Conservation (phyloP, 208 protist genomes). For the Wallacemonas sp. region DNA sequence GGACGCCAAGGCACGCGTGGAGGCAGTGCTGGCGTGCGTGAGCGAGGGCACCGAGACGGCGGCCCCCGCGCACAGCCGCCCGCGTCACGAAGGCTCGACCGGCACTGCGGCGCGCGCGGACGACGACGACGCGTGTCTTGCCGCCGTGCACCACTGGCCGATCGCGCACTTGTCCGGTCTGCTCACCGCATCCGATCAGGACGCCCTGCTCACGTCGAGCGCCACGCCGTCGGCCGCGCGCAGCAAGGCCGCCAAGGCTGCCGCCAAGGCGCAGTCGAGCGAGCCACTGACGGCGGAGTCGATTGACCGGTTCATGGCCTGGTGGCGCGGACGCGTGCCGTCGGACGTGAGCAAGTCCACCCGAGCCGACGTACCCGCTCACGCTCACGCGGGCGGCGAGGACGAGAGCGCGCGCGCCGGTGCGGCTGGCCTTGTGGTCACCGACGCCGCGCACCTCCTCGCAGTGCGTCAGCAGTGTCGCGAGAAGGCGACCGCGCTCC, state of each 20-base stretch:
- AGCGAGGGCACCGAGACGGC: conserved; percentile 1
- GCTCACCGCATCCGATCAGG: conserved; percentile 32
- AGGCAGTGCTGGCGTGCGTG: conserved; percentile 21
- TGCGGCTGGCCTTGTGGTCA: not conserved
- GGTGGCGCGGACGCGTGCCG: conserved; percentile 3
- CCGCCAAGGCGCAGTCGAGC: not conserved
- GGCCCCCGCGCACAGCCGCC: conserved; percentile 18
- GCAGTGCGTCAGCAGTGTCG: conserved; percentile 12
- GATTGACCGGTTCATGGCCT: conserved; percentile 6
- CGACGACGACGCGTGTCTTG: not conserved
- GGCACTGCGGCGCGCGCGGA: no score
- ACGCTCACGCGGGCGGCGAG: not conserved
- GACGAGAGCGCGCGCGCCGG: not conserved
- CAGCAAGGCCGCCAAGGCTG: not conserved
- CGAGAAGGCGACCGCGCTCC: not conserved
- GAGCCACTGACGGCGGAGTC: conserved; percentile 7
- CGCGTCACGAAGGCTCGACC: conserved; percentile 21
- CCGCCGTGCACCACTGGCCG: conserved; percentile 30
- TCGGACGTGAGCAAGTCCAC: not conserved
- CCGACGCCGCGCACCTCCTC: not conserved
- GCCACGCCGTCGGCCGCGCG: not conserved
- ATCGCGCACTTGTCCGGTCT: conserved; percentile 37
- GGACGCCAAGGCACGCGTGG: conserved; percentile 20
- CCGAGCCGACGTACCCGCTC: not conserved
- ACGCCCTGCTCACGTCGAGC: conserved; percentile 22